A percentile compares a stretch with the other conserved stretches of the same genome.
phyloP scores from a whole-genome alignment of 2,329 filamentous ascomycete species.

The Ophiosphaerella korrae region DNA sequence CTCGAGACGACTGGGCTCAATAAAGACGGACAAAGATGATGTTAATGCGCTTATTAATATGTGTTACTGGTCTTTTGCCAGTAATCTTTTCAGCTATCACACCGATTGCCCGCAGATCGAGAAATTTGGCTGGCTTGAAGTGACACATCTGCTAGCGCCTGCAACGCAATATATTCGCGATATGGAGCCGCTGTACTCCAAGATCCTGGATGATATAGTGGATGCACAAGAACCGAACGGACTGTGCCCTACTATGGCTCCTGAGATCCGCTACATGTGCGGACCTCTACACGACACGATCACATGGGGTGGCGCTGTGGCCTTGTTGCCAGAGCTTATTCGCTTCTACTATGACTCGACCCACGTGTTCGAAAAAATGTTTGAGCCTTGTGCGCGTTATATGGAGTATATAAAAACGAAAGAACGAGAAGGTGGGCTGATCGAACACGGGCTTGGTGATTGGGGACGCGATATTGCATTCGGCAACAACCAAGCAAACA shows the following conservation, averaged over 20 bases:
- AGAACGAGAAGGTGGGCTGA: constrained; percentile 49
- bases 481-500: constrained; percentile 53
- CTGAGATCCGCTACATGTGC: constrained; percentile 56
- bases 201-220: constrained; percentile 55
- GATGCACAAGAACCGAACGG: constrained; percentile 54
- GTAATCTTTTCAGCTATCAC: constrained; percentile 48
- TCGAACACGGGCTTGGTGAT: constrained; percentile 52
- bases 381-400: constrained; percentile 46
- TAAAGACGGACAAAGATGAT: constrained; percentile 50
- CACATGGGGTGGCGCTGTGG: constrained; percentile 52
- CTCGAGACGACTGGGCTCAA: constrained; percentile 42
- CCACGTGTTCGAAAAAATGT: constrained; percentile 45
- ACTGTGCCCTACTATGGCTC: constrained; percentile 55
- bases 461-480: constrained; percentile 53
- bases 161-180: constrained; percentile 55
- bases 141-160: constrained; percentile 53
- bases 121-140: constrained; percentile 58
- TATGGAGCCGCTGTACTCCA: constrained; percentile 54
- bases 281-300: constrained; percentile 56
- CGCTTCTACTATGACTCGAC: constrained; percentile 51
- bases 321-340: constrained; percentile 39
- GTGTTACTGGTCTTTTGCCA: constrained; percentile 53
- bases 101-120: constrained; percentile 48
- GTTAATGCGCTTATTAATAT: constrained; percentile 51
- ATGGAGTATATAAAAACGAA: constrained; percentile 51